Conservation (phyloP, 164 flowering plant genomes). For the Sedum album region DNA sequence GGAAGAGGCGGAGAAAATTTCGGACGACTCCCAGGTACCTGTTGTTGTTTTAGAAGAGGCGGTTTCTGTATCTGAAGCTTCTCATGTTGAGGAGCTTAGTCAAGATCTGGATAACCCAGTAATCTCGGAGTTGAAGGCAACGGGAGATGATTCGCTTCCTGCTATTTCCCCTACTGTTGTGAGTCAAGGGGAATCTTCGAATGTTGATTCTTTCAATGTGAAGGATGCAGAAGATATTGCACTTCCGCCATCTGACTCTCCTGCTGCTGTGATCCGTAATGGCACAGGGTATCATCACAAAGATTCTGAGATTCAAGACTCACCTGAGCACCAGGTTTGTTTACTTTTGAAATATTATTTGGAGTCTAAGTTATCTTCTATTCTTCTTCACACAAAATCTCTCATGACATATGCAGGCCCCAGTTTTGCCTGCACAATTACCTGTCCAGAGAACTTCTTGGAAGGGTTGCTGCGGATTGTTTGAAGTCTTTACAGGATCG, state of each 20-base stretch:
- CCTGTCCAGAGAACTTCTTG: constrained; percentile 5
- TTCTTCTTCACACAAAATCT: not conserved
- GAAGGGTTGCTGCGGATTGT: constrained; percentile 9
- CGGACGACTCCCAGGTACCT: not conserved
- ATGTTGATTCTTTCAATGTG: not conserved
- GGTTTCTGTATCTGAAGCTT: not conserved
- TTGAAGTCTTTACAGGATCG: constrained; percentile 4
- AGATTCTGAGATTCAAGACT: not conserved
- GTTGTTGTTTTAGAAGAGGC: not conserved
- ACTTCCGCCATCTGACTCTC: constrained; percentile 3
- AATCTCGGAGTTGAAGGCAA: not conserved
- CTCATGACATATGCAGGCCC: not conserved
- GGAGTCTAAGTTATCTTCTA: not conserved
- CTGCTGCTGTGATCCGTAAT: not conserved
- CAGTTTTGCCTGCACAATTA: not conserved
- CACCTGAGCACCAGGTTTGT: not conserved
- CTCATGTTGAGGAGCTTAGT: not conserved
- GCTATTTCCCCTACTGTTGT: not conserved
- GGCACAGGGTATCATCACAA: constrained; percentile 5
- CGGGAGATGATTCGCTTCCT: not conserved
- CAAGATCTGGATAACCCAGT: constrained; percentile 4
- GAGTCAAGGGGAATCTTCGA: constrained; percentile 1
- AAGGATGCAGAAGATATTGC: not conserved
- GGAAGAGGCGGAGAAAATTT: not conserved
- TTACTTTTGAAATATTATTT: not conserved